Evolutionary conservation across 2,329 filamentous ascomycete species (phyloP), one percentile per base, ranked within the genome.

Genomic region (Cladosporium halotolerans): DNA sequence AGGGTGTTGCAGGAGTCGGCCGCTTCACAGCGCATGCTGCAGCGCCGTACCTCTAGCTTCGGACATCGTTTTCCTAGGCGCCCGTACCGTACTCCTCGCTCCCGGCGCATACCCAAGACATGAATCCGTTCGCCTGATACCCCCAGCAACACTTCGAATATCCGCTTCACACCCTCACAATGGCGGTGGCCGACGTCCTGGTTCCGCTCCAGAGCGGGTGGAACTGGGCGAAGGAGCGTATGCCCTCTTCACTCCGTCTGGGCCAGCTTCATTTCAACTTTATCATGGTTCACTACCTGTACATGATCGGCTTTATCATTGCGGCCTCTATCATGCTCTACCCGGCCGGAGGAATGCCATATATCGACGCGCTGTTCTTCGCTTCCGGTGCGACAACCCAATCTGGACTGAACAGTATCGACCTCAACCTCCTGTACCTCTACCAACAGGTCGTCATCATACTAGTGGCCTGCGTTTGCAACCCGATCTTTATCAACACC

Each of bases 361-460:
- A 95, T 65, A 88, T 93, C 62, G 91, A 99, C 75, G 85, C 90
- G 2, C 79, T 99, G 13, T 89, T 95, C 76, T 89, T 96, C 62
- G 81, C 86, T n/a, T 84, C 82, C 51, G 92, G 93, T 47, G 78
- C 88, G 54, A 86, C 89, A 58, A 97, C 92, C 0, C 93, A 99
- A 71, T 95, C 90, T 58, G 93, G 93, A 1, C 75, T 99, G 57
- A 99, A 99, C 68, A 89, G 92, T 6, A 63, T 80, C 55, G 75
- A 80, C 58, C 52, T 78, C 52, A 79, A 79, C 55, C 61, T 61
- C n/a, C 54, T 79, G 1, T 57, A 66, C 34, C 60, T 72, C 9
- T 78, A 77, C 61, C 76, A 79, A 59, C 77, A 79, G 62, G 66
- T 88, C 40, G 77, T 87, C 47, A 73, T 95, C 23, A 90, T 86